These are phyloP conservation scores for Stachybotrys chartarum DNA, from an alignment of 2,329 filamentous ascomycete genomes.

Conservation along the genomic window DNA sequence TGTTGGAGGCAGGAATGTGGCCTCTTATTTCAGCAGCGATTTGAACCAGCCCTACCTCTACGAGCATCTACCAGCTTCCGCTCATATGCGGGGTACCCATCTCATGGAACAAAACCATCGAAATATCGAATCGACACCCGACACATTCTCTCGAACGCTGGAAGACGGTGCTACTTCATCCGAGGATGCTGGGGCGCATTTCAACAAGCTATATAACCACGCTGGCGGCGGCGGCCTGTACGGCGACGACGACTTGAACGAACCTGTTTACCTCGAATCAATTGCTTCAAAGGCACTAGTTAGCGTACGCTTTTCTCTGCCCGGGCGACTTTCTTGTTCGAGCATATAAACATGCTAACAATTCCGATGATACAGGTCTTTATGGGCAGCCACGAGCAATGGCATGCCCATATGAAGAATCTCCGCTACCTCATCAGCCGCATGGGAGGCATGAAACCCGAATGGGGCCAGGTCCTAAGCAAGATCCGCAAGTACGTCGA, in stretches of 20 bases:
- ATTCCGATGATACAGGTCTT: conserved; percentile 13
- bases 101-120: background rate
- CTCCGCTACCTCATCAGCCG: conserved; percentile 22
- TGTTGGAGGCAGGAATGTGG: background rate
- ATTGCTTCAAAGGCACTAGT: background rate
- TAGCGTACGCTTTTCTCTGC: background rate
- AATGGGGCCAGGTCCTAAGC: conserved; percentile 10
- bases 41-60: background rate
- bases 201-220: background rate
- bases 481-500: conserved; percentile 20
- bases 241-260: background rate
- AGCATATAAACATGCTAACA: background rate
- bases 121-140: background rate
- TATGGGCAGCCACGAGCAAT: conserved; percentile 27
- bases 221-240: background rate
- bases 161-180: background rate
- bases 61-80: background rate
- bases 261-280: background rate
- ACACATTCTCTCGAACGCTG: background rate
- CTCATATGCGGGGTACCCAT: background rate
- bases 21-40: background rate
- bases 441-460: conserved; percentile 13
- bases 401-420: conserved; percentile 29
- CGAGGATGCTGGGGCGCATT: background rate
- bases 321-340: too few species aligned